Evolutionary conservation across 768 basidiomycete species (phyloP).

Genomic region (Tylopilus intermedius): DNA sequence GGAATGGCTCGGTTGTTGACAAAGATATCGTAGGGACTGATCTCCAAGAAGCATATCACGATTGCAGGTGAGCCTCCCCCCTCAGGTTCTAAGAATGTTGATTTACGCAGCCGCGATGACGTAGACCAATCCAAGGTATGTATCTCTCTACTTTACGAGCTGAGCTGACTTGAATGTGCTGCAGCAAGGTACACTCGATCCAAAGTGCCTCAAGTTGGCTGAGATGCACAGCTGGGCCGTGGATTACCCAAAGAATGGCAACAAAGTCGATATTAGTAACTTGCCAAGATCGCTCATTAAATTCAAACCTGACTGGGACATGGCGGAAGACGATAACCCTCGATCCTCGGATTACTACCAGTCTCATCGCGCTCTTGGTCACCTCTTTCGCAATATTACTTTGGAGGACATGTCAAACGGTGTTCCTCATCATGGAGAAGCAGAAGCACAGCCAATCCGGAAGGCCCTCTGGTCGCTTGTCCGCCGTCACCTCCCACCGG

Average conservation of each 20-base stretch:
- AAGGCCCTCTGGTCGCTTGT: constrained; percentile 20
- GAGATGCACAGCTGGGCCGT: constrained; percentile 60
- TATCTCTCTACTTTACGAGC: background rate
- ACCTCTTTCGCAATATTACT: constrained; percentile 60
- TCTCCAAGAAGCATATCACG: constrained; percentile 62
- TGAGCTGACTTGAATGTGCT: constrained; percentile 1
- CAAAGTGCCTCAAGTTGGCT: constrained; percentile 53
- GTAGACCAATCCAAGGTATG: constrained; percentile 68
- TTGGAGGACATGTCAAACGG: constrained; percentile 34
- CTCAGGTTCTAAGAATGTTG: background rate
- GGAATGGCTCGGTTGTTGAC: constrained; percentile 1
- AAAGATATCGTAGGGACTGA: constrained; percentile 47
- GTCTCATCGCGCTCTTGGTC: constrained; percentile 66
- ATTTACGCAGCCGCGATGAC: background rate
- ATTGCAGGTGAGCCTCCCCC: constrained; percentile 55
- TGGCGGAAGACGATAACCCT: constrained; percentile 49
- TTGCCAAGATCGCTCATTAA: constrained; percentile 56
- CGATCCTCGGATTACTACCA: constrained; percentile 64
- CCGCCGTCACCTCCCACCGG: constrained; percentile 13
- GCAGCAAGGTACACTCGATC: constrained; percentile 60
- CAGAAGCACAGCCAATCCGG: constrained; percentile 31
- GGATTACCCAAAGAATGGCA: constrained; percentile 77
- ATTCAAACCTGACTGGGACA: constrained; percentile 78
- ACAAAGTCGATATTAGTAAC: constrained; percentile 50
- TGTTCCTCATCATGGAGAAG: constrained; percentile 8